Conservation (phyloP, 1,284 basidiomycete species). For the Cryptococcus sp. region DNA sequence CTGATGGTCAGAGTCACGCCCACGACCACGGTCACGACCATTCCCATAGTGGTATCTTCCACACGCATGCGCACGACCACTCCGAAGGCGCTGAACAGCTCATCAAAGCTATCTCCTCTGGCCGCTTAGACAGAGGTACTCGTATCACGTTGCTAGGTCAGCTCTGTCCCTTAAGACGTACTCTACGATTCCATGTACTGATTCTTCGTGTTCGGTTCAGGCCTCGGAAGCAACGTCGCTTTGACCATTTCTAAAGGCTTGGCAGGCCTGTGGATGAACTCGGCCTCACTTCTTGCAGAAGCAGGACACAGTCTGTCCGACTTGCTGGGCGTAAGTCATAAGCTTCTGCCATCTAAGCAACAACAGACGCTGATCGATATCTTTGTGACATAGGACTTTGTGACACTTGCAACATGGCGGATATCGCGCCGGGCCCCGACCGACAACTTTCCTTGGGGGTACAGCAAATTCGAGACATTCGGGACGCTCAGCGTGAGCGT, state of each 20-base stretch:
- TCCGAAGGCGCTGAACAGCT: slow-evolving; percentile 71
- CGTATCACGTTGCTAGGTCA: slow-evolving; percentile 71
- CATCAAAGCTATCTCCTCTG: slow-evolving; percentile 63
- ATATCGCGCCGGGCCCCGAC: slow-evolving; percentile 79
- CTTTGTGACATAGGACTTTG: slow-evolving; percentile 65
- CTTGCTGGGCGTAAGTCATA: slow-evolving; percentile 48
- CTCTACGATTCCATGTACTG: not conserved
- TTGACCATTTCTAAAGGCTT: slow-evolving; percentile 81
- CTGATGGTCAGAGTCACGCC: slow-evolving; percentile 32
- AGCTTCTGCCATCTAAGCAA: not conserved
- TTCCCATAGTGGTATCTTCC: slow-evolving; percentile 56
- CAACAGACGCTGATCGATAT: not conserved
- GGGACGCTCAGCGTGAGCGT: slow-evolving; percentile 83
- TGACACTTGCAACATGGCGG: slow-evolving; percentile 89
- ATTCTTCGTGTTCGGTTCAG: slow-evolving; percentile 49
- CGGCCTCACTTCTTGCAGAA: slow-evolving; percentile 88
- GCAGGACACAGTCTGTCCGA: slow-evolving; percentile 92
- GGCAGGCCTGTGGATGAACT: slow-evolving; percentile 81
- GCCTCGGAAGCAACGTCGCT: slow-evolving; percentile 80
- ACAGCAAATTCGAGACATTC: slow-evolving; percentile 91
- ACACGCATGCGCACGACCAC: slow-evolving; percentile 58
- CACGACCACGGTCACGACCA: slow-evolving; percentile 63
- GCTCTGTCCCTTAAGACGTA: slow-evolving; percentile 7
- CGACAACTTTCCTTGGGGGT: slow-evolving; percentile 62
- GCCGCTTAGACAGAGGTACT: slow-evolving; percentile 76